phyloP scores from a whole-genome alignment of 2,329 filamentous ascomycete genomes.

The Orbilia quercus region DNA sequence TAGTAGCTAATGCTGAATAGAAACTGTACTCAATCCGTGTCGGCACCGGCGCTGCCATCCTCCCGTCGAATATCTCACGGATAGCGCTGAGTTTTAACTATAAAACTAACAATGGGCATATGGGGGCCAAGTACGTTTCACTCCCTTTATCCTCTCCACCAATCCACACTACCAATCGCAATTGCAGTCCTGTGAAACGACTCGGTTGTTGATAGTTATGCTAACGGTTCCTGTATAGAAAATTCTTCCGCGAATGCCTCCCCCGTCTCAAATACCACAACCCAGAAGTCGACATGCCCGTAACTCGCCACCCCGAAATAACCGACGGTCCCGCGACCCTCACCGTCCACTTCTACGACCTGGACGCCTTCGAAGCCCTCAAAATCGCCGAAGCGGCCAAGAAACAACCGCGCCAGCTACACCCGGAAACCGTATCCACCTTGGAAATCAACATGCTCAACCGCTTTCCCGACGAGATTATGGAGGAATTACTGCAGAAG shows the following conservation, averaged over 20 bases:
- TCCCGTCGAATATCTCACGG: constrained; percentile 79
- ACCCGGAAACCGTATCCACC: constrained; percentile 35
- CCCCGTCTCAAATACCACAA: constrained; percentile 95
- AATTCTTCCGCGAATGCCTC: constrained; percentile 87
- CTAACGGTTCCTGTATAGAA: too few species aligned
- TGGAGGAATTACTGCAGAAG: constrained; percentile 46
- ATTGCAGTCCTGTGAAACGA: constrained; percentile 62
- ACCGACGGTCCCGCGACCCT: constrained; percentile 38
- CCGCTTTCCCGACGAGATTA: constrained; percentile 37
- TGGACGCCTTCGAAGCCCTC: constrained; percentile 11
- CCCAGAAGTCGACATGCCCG: constrained; percentile 56
- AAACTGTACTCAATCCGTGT: constrained; percentile 76
- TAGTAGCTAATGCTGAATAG: constrained; percentile 64
- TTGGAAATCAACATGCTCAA: constrained; percentile 48
- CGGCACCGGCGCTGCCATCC: constrained; percentile 83
- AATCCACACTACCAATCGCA: constrained; percentile 11
- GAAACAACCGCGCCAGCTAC: neutral
- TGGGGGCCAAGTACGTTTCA: constrained; percentile 74
- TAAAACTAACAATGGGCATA: constrained; percentile 74
- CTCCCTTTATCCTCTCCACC: neutral
- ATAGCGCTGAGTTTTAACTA: constrained; percentile 79
- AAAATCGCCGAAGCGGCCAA: constrained; percentile 35
- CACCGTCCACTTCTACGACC: constrained; percentile 45
- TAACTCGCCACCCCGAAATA: constrained; percentile 11
- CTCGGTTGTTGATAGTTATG: too few species aligned